Evolutionary conservation across 2,329 filamentous ascomycete species (phyloP).

Genomic region (Truncatella angustata): DNA sequence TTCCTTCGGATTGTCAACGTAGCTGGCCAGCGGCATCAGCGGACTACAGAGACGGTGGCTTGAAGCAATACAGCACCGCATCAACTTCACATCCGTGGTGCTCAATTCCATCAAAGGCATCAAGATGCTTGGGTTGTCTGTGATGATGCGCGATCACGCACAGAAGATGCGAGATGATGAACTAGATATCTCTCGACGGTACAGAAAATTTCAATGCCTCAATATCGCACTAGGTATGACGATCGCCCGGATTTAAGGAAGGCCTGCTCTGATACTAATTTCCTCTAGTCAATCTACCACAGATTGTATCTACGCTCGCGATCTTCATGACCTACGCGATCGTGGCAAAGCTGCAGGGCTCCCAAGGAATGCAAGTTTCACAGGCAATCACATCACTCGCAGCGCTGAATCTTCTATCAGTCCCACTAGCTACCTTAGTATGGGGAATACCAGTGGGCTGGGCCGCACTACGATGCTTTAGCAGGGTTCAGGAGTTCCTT

Average conservation of each 20-base stretch:
- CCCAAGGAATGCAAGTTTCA: constrained; percentile 12
- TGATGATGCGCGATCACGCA: constrained; percentile 11
- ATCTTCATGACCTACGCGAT: constrained; percentile 26
- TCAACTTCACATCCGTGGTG: constrained; percentile 15
- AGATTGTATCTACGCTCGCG: constrained; percentile 17
- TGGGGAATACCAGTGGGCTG: constrained; percentile 22
- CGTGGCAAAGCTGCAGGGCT: constrained; percentile 17
- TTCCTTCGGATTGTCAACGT: constrained; percentile 6
- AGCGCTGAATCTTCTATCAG: constrained; percentile 21
- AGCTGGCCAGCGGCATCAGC: constrained; percentile 4
- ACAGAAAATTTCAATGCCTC: constrained; percentile 14
- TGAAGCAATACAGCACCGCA: constrained; percentile 13
- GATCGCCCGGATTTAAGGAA: not conserved
- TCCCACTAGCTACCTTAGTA: constrained; percentile 21
- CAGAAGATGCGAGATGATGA: constrained; percentile 16
- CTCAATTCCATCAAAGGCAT: constrained; percentile 17
- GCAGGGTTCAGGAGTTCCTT: constrained; percentile 21
- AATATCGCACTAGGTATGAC: constrained; percentile 15
- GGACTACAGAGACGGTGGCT: constrained; percentile 16
- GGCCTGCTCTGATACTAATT: not conserved
- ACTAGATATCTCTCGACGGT: constrained; percentile 14
- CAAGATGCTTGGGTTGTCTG: constrained; percentile 18
- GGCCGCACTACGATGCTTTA: constrained; percentile 25
- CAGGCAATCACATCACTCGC: constrained; percentile 26
- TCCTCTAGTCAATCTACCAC: constrained; percentile 13